Conservation (phyloP, 2,329 filamentous ascomycete species). For the Westerdykella sp. region DNA sequence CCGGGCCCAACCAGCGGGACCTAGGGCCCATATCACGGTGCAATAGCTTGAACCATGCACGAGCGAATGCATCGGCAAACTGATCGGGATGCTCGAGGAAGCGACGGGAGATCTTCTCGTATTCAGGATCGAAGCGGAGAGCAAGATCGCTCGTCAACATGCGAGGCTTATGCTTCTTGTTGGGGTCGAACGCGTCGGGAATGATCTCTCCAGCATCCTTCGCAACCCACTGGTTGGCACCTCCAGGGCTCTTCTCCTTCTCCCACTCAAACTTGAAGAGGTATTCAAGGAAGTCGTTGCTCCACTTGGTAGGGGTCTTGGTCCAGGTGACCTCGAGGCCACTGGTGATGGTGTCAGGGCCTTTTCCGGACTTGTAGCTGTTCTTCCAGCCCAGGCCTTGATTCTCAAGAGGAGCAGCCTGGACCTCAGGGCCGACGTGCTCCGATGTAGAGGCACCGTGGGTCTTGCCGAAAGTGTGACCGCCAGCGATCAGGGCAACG, state of each 20-base stretch:
- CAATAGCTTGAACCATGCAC: slow-evolving; percentile 77
- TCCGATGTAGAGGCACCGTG: slow-evolving; percentile 63
- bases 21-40: slow-evolving; percentile 74
- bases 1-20: slow-evolving; percentile 65
- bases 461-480: slow-evolving; percentile 75
- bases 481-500: slow-evolving; percentile 70
- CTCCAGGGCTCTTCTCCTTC: slow-evolving; percentile 66
- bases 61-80: slow-evolving; percentile 62
- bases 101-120: slow-evolving; percentile 68
- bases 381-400: slow-evolving; percentile 71
- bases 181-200: slow-evolving; percentile 63
- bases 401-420: slow-evolving; percentile 56
- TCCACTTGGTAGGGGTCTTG: slow-evolving; percentile 69
- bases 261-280: slow-evolving; percentile 77
- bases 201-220: slow-evolving; percentile 62
- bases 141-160: slow-evolving; percentile 74
- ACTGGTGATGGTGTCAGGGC: slow-evolving; percentile 66
- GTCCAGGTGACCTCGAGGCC: slow-evolving; percentile 78
- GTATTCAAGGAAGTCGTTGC: slow-evolving; percentile 67
- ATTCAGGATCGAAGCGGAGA: slow-evolving; percentile 63
- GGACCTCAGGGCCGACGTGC: slow-evolving; percentile 62
- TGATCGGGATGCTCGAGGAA: slow-evolving; percentile 64
- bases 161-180: slow-evolving; percentile 65
- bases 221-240: slow-evolving; percentile 71
- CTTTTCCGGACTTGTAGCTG: slow-evolving; percentile 59